Percentiles rank a stretch among this genome's conserved stretches.
These are phyloP conservation scores for Mortierella sp. DNA, from an alignment of 371 early-diverging fungal genomes.

Conservation along the genomic window DNA sequence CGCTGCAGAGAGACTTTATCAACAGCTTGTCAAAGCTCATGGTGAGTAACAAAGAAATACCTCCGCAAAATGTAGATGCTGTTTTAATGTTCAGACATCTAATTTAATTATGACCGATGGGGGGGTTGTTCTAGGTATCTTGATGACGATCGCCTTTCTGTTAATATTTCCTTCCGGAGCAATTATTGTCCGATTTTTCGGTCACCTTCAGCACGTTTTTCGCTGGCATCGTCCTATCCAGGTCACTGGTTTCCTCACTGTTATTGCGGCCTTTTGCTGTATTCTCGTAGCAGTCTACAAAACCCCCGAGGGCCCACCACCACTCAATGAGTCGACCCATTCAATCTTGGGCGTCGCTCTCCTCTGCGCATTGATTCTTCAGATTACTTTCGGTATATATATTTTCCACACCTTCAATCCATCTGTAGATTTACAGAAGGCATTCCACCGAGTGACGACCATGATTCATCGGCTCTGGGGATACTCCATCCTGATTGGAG, in stretches of 20 bases:
- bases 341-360: conserved; percentile 23
- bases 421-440: conserved; percentile 3
- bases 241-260: conserved; percentile 21
- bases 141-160: conserved; percentile 41
- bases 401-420: conserved; percentile 39
- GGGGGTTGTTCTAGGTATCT: conserved; percentile 21
- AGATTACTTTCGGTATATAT: conserved; percentile 30
- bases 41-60: conserved; percentile 7
- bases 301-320: not conserved
- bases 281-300: conserved; percentile 21
- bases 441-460: conserved; percentile 11
- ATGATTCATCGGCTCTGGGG: conserved; percentile 45
- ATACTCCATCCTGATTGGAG: conserved; percentile 18
- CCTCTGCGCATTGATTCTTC: conserved; percentile 24
- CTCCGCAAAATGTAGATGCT: too few species aligned
- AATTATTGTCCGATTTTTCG: conserved; percentile 40
- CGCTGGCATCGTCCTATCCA: conserved; percentile 40
- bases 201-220: conserved; percentile 29
- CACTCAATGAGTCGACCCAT: conserved; percentile 9
- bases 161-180: conserved; percentile 37
- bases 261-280: conserved; percentile 18
- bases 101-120: too few species aligned
- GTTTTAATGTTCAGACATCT: too few species aligned
- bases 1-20: not conserved
- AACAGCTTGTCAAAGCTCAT: conserved; percentile 27